phyloP scores from a whole-genome alignment of 345 rosid species.

The Carallia brachiata region DNA sequence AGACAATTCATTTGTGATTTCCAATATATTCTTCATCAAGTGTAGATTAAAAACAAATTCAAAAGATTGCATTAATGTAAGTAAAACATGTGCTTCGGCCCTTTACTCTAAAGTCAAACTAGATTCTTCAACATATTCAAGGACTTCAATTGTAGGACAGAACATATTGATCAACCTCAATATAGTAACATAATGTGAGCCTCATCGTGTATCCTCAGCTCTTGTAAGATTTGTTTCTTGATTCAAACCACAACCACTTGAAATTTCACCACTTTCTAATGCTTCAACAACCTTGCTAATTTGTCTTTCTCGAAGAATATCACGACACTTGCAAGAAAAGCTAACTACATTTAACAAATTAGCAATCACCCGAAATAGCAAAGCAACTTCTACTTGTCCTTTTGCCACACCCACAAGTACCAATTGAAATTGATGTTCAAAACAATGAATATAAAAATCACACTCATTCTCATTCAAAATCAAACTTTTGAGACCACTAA shows the following conservation, averaged over 20 bases:
- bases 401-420: neutral
- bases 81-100: no score
- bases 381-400: neutral
- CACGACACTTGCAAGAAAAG: neutral
- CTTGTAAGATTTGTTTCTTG: neutral
- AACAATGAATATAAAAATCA: neutral
- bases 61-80: no score
- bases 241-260: neutral
- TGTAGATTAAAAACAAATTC: no score
- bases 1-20: no score
- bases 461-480: neutral
- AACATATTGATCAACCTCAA: neutral
- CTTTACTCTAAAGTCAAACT: no score
- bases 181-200: conserved; percentile 4
- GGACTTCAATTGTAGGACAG: neutral
- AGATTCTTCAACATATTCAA: neutral
- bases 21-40: no score
- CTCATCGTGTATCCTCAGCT: neutral
- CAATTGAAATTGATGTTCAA: neutral
- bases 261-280: neutral
- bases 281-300: neutral
- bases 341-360: conserved; percentile 11
- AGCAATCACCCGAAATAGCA: neutral
- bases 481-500: neutral
- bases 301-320: neutral